Evolutionary conservation across 495 filamentous ascomycete genomes (phyloP), one percentile per base, ranked within the genome.

Genomic region (Aspergillus carlsbadensis): DNA sequence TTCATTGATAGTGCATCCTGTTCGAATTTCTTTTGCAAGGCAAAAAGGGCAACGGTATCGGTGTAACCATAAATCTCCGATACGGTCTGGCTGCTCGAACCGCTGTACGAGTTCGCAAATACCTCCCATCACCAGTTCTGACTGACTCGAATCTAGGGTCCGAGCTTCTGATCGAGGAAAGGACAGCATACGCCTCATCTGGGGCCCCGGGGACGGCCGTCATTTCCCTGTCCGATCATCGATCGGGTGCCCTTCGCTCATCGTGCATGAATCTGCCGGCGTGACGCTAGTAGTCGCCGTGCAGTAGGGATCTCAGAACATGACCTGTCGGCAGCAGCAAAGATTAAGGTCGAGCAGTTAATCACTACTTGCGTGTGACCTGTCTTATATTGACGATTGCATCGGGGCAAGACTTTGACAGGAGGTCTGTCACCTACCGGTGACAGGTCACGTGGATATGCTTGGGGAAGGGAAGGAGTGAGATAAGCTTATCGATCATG

Each of bases 401-500:
- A 24, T 20, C 33, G 26, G 8, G 26, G 4, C 8, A 29, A 8
- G 8, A 29, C 3, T 29, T 8, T 29, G 26, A 29, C 4, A 29
- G 8, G 26, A 29, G 8, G 8, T 29, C 26, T 29, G 26, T 29
- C 26, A 29, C 26, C 8, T 3, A 29, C 26, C 8, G 26, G 8
- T 29, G 26, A 29, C 26, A 8, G 26, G 41, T 43, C 41, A 43
- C 41, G 41, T 43, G 41, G 15, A 5, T 29, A 22, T 41, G 10
- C 13, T 31, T 41, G 18, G 26, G 26, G 26, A 29, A 29, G 26
- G 26, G n/a, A n/a, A n/a, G n/a, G 26, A 29, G 26, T 29, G 21
- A 41, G 55, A 55, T 55, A 56, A 58, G 51, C 43, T 62, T 62
- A 59, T 57, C 52, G 40, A 57, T 60, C 57, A 54, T 45, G 52